Percentiles rank a stretch among this genome's conserved stretches.
Evolutionary conservation across 1,284 basidiomycete species (phyloP).

Genomic region (Fomitopsis betulina): DNA sequence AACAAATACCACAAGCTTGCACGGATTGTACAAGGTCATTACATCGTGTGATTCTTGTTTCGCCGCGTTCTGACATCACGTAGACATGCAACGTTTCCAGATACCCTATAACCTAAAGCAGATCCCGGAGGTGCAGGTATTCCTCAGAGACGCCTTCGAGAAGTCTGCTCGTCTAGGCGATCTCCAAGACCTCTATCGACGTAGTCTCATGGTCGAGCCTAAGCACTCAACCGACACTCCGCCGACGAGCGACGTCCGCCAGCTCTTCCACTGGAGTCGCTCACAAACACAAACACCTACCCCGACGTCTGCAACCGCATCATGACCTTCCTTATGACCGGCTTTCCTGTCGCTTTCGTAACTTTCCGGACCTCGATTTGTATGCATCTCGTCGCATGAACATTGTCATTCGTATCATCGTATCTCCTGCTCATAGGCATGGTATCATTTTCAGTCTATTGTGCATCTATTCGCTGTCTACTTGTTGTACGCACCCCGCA

Average conservation of each 20-base stretch:
- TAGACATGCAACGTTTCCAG: constrained; percentile 94
- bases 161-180: constrained; percentile 70
- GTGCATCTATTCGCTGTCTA: constrained; percentile 11
- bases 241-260: constrained; percentile 63
- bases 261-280: constrained; percentile 74
- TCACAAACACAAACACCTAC: constrained; percentile 34
- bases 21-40: constrained; percentile 77
- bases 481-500: constrained; percentile 9
- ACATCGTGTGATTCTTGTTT: not conserved
- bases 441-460: constrained; percentile 4
- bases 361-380: constrained; percentile 15
- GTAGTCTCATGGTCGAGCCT: constrained; percentile 78
- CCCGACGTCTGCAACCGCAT: constrained; percentile 18
- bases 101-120: constrained; percentile 78
- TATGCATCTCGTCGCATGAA: constrained; percentile 7
- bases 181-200: constrained; percentile 75
- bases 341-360: constrained; percentile 4
- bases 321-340: constrained; percentile 3
- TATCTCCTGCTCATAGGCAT: constrained; percentile 1
- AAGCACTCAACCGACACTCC: constrained; percentile 69
- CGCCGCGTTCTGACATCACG: not conserved
- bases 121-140: constrained; percentile 81
- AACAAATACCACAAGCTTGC: constrained; percentile 93
- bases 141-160: constrained; percentile 68
- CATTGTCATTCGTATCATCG: constrained; percentile 1